Percentiles rank a stretch among this genome's conserved stretches.
Evolutionary conservation across 1,284 basidiomycete genomes (phyloP).

Genomic region (Anthracocystis walkeri): DNA sequence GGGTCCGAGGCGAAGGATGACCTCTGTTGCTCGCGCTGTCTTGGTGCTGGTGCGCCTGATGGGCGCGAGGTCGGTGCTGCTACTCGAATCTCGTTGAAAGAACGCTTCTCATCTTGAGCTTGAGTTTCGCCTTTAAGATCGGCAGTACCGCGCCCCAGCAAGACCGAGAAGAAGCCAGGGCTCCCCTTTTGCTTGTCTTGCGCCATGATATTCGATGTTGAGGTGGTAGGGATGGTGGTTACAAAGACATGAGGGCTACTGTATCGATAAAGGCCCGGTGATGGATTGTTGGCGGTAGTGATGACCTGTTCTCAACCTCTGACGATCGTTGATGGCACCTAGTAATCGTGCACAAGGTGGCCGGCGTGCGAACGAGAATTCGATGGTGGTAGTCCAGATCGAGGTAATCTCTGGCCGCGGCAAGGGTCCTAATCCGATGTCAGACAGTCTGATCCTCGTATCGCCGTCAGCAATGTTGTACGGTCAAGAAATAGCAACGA

Average conservation of each 20-base stretch:
- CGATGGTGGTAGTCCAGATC: neutral
- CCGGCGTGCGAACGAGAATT: neutral
- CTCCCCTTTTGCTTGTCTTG: conserved; percentile 16
- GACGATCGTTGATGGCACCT: neutral
- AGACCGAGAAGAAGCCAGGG: conserved; percentile 40
- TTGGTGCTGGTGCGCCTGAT: neutral
- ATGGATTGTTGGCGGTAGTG: neutral
- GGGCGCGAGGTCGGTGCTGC: neutral
- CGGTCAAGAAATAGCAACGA: neutral
- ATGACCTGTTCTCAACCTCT: neutral
- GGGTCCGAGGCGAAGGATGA: neutral
- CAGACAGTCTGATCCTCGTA: neutral
- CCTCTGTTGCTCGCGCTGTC: neutral
- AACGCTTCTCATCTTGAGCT: conserved; percentile 9
- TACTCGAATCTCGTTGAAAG: neutral
- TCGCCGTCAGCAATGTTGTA: neutral
- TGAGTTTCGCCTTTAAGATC: conserved; percentile 4
- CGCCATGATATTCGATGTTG: conserved; percentile 13
- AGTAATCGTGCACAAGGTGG: neutral
- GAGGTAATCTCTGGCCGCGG: neutral
- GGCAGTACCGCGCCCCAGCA: conserved; percentile 29
- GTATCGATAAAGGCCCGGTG: neutral
- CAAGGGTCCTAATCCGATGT: neutral
- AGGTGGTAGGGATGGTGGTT: neutral
- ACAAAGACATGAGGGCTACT: conserved; percentile 8